These are phyloP conservation scores for Rhynchospora breviuscula DNA, from an alignment of 176 grass and related monocot species.

Conservation along the genomic window DNA sequence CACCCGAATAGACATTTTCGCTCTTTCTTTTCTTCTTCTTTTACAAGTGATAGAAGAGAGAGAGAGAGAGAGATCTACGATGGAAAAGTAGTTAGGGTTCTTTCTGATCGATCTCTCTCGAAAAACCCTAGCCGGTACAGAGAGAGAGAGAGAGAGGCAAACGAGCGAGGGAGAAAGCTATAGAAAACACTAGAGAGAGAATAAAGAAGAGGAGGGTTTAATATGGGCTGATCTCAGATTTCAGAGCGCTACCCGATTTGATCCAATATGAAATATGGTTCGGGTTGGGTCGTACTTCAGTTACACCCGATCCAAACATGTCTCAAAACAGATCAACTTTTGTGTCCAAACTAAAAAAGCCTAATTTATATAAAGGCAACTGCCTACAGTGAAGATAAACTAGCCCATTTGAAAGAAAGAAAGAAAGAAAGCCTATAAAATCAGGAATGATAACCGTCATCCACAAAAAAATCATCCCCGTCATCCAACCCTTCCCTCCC, in stretches of 20 bases:
- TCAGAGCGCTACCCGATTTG: neutral
- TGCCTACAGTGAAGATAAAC: neutral
- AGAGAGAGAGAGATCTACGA: neutral
- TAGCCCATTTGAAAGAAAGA: neutral
- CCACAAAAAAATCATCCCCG: too few species aligned
- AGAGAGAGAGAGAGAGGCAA: neutral
- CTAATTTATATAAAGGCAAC: too few species aligned
- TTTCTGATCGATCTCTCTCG: neutral
- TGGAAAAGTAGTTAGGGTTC: neutral
- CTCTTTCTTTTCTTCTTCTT: neutral
- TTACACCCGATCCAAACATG: too few species aligned
- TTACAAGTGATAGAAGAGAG: neutral
- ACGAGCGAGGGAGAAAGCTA: neutral
- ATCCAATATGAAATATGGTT: neutral
- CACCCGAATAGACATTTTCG: constrained; percentile 71
- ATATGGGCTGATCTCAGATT: neutral
- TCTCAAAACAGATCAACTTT: too few species aligned
- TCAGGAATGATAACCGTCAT: too few species aligned
- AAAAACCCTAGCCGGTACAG: constrained; percentile 15
- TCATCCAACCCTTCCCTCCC: too few species aligned
- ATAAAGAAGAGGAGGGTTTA: neutral
- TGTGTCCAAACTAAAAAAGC: too few species aligned
- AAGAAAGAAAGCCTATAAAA: too few species aligned
- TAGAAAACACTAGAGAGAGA: neutral
- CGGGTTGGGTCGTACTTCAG: neutral